Base-by-base conservation (phyloP, 108 stramenopile genomes). In the Cyclotella cryptica region DNA sequence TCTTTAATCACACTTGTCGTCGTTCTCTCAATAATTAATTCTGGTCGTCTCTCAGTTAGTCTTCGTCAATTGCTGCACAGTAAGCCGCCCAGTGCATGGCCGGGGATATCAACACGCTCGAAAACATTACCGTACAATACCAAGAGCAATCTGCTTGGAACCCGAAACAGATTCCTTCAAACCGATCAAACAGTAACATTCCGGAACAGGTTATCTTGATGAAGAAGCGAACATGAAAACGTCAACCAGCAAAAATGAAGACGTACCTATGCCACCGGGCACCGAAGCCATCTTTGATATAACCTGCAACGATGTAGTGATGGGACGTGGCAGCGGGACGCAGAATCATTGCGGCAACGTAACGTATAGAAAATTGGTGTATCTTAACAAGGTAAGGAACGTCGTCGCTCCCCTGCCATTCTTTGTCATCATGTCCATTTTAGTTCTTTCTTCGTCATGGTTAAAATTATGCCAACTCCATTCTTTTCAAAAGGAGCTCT, bases 331-430 rank as follows among this genome's bases (percentile, higher is more conserved):
- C 17, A 59, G 80, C 13, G 85, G 85, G 28, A 73, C 78, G 22
- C 85, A 88, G 62, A 78, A 85, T 69, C 88, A 88, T 52, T 69
- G 75, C 45, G 88, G 88, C 15, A 88, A 88, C 51, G 75, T 86
- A 15, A 84, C 81, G 10, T 88, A 86, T 40, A 74, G 88, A 26
- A 84, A 83, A 51, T 47, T 87, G 46, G 83, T 84, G 15, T 75
- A 51, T 62, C 51, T 78, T 19, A 80, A 84, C 47, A 84, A 75
- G 68, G 79, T 79, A 68, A 47, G 72, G 15, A 11, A 9, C 18
- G 7, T 3, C 3, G 9, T 29, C 42, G 27, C 39, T 65, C 0
- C 10, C 24, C 0, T 39, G 4, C 49, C 39, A 19, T 19, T 72
- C 30, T 30, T 41, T 40, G 27, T 13, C 15, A 1, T 39, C 29